Conservation (phyloP, 768 basidiomycete genomes). For the Suillus americanus region DNA sequence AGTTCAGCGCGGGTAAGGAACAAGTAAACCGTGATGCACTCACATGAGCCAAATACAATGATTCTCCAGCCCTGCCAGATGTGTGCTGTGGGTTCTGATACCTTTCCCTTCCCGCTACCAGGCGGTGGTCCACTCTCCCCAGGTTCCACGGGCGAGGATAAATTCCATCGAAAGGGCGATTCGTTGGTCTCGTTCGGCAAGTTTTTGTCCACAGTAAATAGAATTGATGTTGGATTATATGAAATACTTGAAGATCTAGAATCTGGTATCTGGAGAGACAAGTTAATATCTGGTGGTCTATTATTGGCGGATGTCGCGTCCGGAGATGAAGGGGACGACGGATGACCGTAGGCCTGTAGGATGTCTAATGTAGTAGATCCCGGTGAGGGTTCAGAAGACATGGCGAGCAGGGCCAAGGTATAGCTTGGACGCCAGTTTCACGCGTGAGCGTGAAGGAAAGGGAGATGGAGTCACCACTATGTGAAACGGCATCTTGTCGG, state of each 20-base stretch:
- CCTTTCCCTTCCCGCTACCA: constrained; percentile 5
- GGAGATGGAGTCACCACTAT: constrained; percentile 1
- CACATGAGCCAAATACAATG: constrained; percentile 59
- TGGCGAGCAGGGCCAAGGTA: neutral
- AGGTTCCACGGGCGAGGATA: constrained; percentile 19
- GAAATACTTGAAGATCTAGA: constrained; percentile 25
- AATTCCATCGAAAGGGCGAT: constrained; percentile 33
- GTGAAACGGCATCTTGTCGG: neutral
- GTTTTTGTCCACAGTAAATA: constrained; percentile 20
- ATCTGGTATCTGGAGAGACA: constrained; percentile 15
- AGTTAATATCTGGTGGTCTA: neutral
- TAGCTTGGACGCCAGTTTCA: constrained; percentile 2
- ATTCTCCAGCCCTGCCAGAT: constrained; percentile 52
- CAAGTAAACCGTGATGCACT: constrained; percentile 18
- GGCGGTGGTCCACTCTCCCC: constrained; percentile 4
- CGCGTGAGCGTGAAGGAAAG: constrained; percentile 10
- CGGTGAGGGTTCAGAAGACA: constrained; percentile 18
- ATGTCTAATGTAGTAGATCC: constrained; percentile 32
- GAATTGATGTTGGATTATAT: constrained; percentile 19
- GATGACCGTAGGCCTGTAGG: constrained; percentile 23
- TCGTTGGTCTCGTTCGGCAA: constrained; percentile 23
- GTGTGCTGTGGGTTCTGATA: constrained; percentile 10
- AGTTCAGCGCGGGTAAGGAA: neutral
- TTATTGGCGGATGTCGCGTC: neutral
- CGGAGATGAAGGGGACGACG: constrained; percentile 7